Evolutionary conservation across 306 rosid genomes (phyloP), one percentile per base, ranked within the genome.

Genomic region (Sindora glabra): DNA sequence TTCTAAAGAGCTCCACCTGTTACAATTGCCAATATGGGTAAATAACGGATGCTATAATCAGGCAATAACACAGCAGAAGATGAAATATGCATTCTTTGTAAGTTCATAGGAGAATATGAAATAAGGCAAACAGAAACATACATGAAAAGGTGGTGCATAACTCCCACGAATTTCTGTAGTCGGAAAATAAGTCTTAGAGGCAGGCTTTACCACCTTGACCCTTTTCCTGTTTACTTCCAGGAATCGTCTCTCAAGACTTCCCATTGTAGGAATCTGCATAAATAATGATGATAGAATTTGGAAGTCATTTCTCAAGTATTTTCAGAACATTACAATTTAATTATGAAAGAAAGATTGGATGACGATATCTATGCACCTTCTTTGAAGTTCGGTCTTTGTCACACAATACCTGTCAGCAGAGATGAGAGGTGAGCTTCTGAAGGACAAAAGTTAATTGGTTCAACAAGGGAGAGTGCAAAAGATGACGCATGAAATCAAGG

Each of bases 131-230:
- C 25, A 45, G 24, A 70, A 48, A 75, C 96, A 79, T 74, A 92
- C 98, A 71, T 92, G 98, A 68, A 92, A 92, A 3, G 98, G 98
- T 74, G 98, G 98, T 26, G 94, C 75, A 59, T 88, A 92, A 69
- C 66, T 88, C 64, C 98, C 98, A 18, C 98, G 98, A 29, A 88
- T 71, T 79, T 92, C 98, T 12, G 96, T 92, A 16, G 82, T 74
- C 37, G 98, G 96, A 74, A 92, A 92, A 65, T 92, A 88, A 63
- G 95, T 86, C 74, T 88, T 92, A 3, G 96, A 85, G 62, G 96
- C 98, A 24, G 98, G 96, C 72, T 92, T 92, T 55, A 92, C 82
- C 59, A 91, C 98, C 85, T 88, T 92, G 14, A 85, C 65, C 70
- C 96, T 83, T 74, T 92, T 92, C 71, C 74, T 85, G 62, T 92